These are phyloP conservation scores for Helotiales sp. DNA, from an alignment of 2,329 filamentous ascomycete species.

Conservation along the genomic window DNA sequence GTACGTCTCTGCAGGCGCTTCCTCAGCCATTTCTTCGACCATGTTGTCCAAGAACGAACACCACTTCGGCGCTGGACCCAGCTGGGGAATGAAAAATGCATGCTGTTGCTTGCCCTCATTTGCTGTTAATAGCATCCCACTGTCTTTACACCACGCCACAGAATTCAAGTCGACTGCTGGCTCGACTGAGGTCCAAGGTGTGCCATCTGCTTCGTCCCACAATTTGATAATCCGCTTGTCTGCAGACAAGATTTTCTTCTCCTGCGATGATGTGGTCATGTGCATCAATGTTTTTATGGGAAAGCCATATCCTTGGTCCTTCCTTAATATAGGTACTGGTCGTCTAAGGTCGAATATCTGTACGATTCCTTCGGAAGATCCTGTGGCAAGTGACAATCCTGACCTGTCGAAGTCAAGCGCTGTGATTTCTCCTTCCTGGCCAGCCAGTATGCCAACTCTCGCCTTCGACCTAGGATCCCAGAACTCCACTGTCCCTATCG, in stretches of 20 bases:
- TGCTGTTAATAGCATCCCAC: slow-evolving; percentile 92
- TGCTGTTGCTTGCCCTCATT: slow-evolving; percentile 97
- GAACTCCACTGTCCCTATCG: slow-evolving; percentile 92
- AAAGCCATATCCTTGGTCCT: slow-evolving; percentile 95
- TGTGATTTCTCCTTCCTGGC: slow-evolving; percentile 73
- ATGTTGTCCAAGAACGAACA: slow-evolving; percentile 96
- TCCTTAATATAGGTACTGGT: slow-evolving; percentile 80
- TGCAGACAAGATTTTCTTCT: slow-evolving; percentile 85
- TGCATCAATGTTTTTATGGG: slow-evolving; percentile 82
- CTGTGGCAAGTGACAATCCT: slow-evolving; percentile 81
- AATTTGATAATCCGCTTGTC: slow-evolving; percentile 98
- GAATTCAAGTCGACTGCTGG: slow-evolving; percentile 93
- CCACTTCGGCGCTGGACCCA: slow-evolving; percentile 92
- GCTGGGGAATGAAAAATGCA: slow-evolving; percentile 89
- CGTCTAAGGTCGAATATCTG: slow-evolving; percentile 91
- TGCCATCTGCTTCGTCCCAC: slow-evolving; percentile 81
- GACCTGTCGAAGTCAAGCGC: slow-evolving; percentile 83
- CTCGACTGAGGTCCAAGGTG: slow-evolving; percentile 93
- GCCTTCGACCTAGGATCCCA: slow-evolving; percentile 89
- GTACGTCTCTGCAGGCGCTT: slow-evolving; percentile 77
- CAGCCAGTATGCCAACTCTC: slow-evolving; percentile 74
- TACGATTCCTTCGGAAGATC: slow-evolving; percentile 84
- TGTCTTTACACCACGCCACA: slow-evolving; percentile 88
- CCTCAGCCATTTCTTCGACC: slow-evolving; percentile 97
- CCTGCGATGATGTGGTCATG: slow-evolving; percentile 69